phyloP scores from a whole-genome alignment of 2,329 filamentous ascomycete species.

The Ophiostoma novo-ulmi region DNA sequence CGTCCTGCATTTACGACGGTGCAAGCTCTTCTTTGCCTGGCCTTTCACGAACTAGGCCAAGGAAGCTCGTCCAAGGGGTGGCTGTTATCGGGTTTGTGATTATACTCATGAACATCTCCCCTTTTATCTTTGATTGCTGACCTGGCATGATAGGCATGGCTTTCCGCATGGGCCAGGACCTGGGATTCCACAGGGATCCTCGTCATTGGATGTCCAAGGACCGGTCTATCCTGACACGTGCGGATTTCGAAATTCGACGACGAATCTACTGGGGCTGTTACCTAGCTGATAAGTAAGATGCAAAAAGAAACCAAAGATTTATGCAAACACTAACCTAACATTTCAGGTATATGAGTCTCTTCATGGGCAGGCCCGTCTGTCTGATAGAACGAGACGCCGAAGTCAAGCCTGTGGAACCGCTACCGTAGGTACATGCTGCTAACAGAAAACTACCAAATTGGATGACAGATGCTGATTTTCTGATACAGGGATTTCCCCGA shows the following conservation, averaged over 20 bases:
- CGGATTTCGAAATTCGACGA: not conserved
- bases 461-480: not conserved
- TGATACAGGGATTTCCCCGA: not conserved
- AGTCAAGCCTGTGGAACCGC: constrained; percentile 1
- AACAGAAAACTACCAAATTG: not conserved
- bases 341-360: constrained; percentile 2
- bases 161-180: constrained; percentile 8
- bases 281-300: not conserved
- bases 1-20: not conserved
- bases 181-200: not conserved
- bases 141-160: not conserved
- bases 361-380: not conserved
- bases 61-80: constrained; percentile 4
- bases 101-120: not conserved
- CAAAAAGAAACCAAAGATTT: not conserved
- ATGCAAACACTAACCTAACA: not conserved
- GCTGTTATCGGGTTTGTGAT: not conserved
- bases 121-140: not conserved
- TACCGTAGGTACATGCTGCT: not conserved
- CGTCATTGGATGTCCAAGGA: constrained; percentile 9
- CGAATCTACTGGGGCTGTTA: constrained; percentile 8
- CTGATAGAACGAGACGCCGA: not conserved
- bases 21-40: not conserved
- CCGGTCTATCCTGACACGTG: constrained; percentile 1
- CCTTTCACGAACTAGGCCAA: constrained; percentile 2